A percentile compares a stretch with the other conserved stretches of the same genome.
phyloP scores from a whole-genome alignment of 495 filamentous ascomycete genomes.

The Hypoxylon rickii region DNA sequence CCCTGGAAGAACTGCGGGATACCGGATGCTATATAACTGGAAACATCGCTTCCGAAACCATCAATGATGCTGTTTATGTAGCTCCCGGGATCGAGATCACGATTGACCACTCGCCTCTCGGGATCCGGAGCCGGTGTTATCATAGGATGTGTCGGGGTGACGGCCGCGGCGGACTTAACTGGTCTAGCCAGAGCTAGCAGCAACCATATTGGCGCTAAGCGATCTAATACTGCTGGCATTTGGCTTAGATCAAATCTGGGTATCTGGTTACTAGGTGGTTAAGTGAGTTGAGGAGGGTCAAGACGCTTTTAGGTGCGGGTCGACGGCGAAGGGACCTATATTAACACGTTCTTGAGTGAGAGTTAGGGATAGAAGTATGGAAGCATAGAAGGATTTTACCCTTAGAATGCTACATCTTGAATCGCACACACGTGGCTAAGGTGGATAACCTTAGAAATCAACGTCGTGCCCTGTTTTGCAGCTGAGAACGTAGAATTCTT shows the following conservation, averaged over 20 bases:
- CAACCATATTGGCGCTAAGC: slow-evolving; percentile 19
- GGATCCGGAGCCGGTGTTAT: slow-evolving; percentile 53
- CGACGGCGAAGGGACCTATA: slow-evolving; percentile 1
- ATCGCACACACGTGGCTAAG: not conserved
- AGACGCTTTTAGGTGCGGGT: not conserved
- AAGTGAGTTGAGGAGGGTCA: not conserved
- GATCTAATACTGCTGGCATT: slow-evolving; percentile 7
- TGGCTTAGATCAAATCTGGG: not conserved
- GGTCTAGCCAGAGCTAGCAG: slow-evolving; percentile 13
- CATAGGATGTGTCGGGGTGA: slow-evolving; percentile 45
- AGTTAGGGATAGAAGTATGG: too few species aligned
- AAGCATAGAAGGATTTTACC: too few species aligned
- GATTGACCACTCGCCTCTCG: slow-evolving; percentile 40
- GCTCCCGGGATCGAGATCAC: slow-evolving; percentile 46
- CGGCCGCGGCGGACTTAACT: slow-evolving; percentile 15
- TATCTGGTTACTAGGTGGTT: slow-evolving; percentile 2
- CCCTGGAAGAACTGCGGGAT: slow-evolving; percentile 70
- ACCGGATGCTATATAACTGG: slow-evolving; percentile 64
- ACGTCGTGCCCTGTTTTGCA: too few species aligned
- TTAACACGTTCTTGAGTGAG: not conserved
- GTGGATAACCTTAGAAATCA: not conserved
- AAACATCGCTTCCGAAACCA: slow-evolving; percentile 53
- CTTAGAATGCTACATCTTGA: too few species aligned
- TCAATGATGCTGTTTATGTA: slow-evolving; percentile 54
- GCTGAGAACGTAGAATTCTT: slow-evolving; percentile 10